Evolutionary conservation across 2,329 filamentous ascomycete species (phyloP), one percentile per base, ranked within the genome.

Genomic region (Plenodomus tracheiphilus): DNA sequence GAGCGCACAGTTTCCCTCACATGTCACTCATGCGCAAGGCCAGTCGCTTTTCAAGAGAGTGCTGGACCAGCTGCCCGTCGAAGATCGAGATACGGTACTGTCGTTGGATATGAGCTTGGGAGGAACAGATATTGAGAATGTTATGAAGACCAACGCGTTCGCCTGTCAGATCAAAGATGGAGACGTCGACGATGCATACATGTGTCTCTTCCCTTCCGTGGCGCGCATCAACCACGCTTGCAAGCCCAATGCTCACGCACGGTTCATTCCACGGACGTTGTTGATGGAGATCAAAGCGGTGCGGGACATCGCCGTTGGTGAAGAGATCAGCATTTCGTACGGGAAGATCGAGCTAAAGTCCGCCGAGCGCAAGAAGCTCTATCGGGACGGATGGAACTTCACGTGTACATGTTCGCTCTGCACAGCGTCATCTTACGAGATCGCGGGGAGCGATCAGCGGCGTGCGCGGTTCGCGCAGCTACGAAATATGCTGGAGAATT

Each of bases 151-250:
- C 13, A 65, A 63, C 37, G 48, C 60, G 1, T 65, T 65, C 43
- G 55, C 56, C 3, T 65, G 62, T 18, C 54, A 53, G 15, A 38
- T 62, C n/a, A 32, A 54, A 10, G 62, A 65, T 28, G 60, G 54
- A n/a, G 46, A 45, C 6, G 43, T 51, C 21, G 58, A 49, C 11
- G 58, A 61, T 17, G 58, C 50, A 4, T 65, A 65, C 41, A 54
- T 65, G 42, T 63, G 62, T 43, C 49, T 65, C 7, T 65, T 62
- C 37, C 59, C 62, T 2, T 47, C 47, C 11, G 57, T 65, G 2
- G 50, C 59, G 35, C 49, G 62, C 2, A 63, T 65, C 41, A 65
- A 65, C 17, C 62, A 65, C 32, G 61, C 60, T 9, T 65, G 62
- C 21, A 51, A 46, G 8, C 59, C 62, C 1, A 65, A 64, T 19